A percentile compares a stretch with the other conserved stretches of the same genome.
Evolutionary conservation across 805 yeast genomes (phyloP).

Genomic region (Blastobotrys mokoenaii): DNA sequence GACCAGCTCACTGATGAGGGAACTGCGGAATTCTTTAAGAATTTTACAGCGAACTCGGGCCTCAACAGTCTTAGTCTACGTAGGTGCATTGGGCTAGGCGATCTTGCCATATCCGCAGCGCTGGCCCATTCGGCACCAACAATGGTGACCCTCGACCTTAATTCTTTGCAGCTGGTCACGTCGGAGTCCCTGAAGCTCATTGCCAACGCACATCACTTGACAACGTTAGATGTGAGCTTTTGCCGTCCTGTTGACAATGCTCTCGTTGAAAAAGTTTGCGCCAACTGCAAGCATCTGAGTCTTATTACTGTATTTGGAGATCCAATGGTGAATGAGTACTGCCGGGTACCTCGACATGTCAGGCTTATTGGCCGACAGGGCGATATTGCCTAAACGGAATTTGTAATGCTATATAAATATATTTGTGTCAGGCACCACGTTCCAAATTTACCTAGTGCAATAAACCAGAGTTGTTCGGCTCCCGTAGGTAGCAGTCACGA

Average conservation of each 20-base stretch:
- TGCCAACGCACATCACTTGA: constrained; percentile 44
- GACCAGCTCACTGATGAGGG: constrained; percentile 68
- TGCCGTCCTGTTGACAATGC: constrained; percentile 68
- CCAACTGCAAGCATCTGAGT: constrained; percentile 51
- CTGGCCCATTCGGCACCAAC: constrained; percentile 57
- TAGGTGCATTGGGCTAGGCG: constrained; percentile 59
- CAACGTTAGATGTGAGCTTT: constrained; percentile 70
- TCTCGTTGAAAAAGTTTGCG: constrained; percentile 47
- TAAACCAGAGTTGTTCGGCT: no score
- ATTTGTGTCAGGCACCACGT: no score
- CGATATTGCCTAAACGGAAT: neutral
- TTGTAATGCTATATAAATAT: no score
- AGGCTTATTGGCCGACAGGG: constrained; percentile 63
- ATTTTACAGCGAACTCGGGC: constrained; percentile 44
- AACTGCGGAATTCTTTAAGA: constrained; percentile 45
- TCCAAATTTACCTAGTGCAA: no score
- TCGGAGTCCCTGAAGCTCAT: constrained; percentile 27
- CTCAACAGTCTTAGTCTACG: constrained; percentile 51
- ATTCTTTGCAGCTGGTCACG: constrained; percentile 58
- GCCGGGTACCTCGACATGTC: constrained; percentile 28
- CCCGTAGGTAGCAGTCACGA: no score
- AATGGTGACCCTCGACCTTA: constrained; percentile 60
- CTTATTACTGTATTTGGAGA: constrained; percentile 73
- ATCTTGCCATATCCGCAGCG: constrained; percentile 51
- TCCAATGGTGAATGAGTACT: constrained; percentile 20